Percentiles rank a stretch among this genome's conserved stretches.
These are phyloP conservation scores for Torulaspora microellipsoides DNA, from an alignment of 805 yeast species.

Conservation along the genomic window DNA sequence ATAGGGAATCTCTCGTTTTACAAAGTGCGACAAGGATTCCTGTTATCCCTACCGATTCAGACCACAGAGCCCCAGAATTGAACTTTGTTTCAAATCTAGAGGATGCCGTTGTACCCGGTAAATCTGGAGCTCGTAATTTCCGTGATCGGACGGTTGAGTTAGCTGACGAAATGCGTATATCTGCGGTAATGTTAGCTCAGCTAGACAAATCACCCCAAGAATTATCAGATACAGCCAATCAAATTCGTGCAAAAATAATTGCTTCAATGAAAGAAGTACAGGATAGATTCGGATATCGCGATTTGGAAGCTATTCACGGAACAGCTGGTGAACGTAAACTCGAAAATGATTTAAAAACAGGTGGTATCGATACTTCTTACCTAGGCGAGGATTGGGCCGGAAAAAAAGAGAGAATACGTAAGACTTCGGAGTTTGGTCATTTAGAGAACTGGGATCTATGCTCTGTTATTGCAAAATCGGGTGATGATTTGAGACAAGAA, in stretches of 20 bases:
- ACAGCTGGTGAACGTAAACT: constrained; percentile 87
- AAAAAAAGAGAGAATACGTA: constrained; percentile 75
- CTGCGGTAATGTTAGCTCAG: constrained; percentile 91
- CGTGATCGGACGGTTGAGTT: constrained; percentile 44
- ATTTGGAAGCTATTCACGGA: constrained; percentile 50
- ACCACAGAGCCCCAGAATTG: constrained; percentile 37
- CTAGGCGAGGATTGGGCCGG: constrained; percentile 91
- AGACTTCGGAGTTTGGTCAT: constrained; percentile 77
- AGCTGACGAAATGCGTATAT: constrained; percentile 93
- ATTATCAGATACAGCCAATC: constrained; percentile 46
- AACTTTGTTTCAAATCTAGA: constrained; percentile 35
- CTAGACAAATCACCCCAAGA: constrained; percentile 59
- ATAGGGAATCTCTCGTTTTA: constrained; percentile 39
- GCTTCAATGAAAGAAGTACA: constrained; percentile 74
- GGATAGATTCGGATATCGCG: constrained; percentile 53
- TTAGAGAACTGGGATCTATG: constrained; percentile 90
- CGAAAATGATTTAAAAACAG: constrained; percentile 86
- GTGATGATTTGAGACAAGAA: constrained; percentile 93
- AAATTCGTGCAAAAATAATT: constrained; percentile 66
- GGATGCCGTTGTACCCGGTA: constrained; percentile 21
- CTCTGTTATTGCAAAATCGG: constrained; percentile 94
- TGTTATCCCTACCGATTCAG: constrained; percentile 33
- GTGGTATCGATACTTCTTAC: constrained; percentile 60
- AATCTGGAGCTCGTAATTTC: constrained; percentile 15
- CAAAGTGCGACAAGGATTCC: constrained; percentile 40